Conservation (phyloP, 2,329 filamentous ascomycete species). For the Pseudogymnoascus sp. region DNA sequence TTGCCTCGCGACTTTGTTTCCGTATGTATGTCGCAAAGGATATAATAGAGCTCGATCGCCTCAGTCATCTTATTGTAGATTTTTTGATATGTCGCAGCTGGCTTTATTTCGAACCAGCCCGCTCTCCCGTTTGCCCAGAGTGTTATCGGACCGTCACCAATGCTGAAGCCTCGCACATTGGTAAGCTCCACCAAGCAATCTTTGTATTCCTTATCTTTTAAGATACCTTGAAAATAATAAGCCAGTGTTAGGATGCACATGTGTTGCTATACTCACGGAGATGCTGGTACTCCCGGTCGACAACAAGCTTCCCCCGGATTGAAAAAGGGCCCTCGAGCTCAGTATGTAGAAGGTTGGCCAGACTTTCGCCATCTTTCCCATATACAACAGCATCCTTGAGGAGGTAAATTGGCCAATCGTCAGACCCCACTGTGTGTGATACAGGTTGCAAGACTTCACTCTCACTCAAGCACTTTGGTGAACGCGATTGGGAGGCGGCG, state of each 20-base stretch:
- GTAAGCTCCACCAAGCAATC: slow-evolving; percentile 45
- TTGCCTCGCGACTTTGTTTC: slow-evolving; percentile 30
- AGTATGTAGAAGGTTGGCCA: slow-evolving; percentile 54
- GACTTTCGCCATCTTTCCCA: slow-evolving; percentile 41
- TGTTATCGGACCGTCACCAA: slow-evolving; percentile 47
- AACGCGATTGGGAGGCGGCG: slow-evolving; percentile 31
- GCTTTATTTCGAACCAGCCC: slow-evolving; percentile 62
- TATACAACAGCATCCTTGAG: slow-evolving; percentile 55
- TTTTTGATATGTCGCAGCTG: slow-evolving; percentile 46
- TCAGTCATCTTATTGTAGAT: slow-evolving; percentile 54
- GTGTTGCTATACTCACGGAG: slow-evolving; percentile 29
- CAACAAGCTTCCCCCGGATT: slow-evolving; percentile 50
- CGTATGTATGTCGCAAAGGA: slow-evolving; percentile 49
- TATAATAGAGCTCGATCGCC: slow-evolving; percentile 57
- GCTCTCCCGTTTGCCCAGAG: slow-evolving; percentile 58
- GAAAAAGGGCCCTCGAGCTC: slow-evolving; percentile 52
- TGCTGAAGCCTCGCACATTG: slow-evolving; percentile 42
- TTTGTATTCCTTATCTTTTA: slow-evolving; percentile 24
- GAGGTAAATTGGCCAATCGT: slow-evolving; percentile 54
- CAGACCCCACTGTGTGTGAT: slow-evolving; percentile 29
- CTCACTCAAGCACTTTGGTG: slow-evolving; percentile 20
- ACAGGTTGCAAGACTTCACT: slow-evolving; percentile 11
- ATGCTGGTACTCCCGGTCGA: slow-evolving; percentile 38
- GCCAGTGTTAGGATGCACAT: background rate
- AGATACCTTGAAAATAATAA: slow-evolving; percentile 25